Conservation (phyloP, 2,329 filamentous ascomycete species). For the Furcasterigmium furcatum region DNA sequence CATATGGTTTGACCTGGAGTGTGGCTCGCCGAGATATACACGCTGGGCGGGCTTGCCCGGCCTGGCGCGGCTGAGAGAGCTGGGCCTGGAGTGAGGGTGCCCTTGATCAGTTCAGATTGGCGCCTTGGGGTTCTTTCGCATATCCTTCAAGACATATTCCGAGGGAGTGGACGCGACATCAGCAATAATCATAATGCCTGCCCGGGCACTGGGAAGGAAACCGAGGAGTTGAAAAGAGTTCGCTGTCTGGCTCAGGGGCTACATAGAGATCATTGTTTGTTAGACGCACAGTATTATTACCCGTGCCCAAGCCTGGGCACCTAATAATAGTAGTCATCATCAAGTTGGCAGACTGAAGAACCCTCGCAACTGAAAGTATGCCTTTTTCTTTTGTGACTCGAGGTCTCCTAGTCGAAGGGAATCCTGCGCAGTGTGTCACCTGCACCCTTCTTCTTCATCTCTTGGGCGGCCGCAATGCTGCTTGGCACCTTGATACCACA, state of each 20-base stretch:
- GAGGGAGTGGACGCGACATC: background rate
- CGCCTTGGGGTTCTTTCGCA: background rate
- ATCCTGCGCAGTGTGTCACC: constrained; percentile 65
- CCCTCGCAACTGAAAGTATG: too few species aligned
- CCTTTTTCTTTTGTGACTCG: too few species aligned
- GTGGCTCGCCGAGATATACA: constrained; percentile 26
- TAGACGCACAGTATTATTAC: too few species aligned
- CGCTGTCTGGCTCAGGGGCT: too few species aligned
- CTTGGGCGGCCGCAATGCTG: constrained; percentile 84
- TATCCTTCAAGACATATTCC: background rate
- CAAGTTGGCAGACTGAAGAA: too few species aligned
- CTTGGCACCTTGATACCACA: constrained; percentile 98
- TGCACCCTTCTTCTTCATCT: constrained; percentile 73
- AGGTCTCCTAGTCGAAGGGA: constrained; percentile 81
- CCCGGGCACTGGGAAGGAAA: too few species aligned
- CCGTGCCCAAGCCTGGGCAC: too few species aligned
- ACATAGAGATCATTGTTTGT: too few species aligned
- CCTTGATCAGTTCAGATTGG: background rate
- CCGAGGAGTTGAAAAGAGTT: too few species aligned
- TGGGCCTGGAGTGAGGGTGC: constrained; percentile 4
- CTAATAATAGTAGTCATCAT: too few species aligned
- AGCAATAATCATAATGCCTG: too few species aligned
- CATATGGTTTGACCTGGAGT: constrained; percentile 31
- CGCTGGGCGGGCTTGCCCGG: constrained; percentile 15
- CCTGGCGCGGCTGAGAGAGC: constrained; percentile 6